Conservation (phyloP, 805 yeast genomes). For the Ogataea paradorogensis region DNA sequence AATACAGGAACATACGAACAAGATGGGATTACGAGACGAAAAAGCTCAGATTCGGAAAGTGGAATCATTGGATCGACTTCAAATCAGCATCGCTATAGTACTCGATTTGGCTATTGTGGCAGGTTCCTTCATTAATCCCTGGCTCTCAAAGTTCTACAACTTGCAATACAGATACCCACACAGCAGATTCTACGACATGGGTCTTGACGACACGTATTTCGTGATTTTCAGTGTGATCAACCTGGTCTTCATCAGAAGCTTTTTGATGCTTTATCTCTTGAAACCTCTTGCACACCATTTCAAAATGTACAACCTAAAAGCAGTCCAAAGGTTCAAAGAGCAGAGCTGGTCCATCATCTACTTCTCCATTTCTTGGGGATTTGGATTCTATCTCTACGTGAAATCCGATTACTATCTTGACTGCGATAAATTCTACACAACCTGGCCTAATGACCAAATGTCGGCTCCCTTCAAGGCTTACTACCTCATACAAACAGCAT, state of each 20-base stretch:
- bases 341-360: slow-evolving; percentile 78
- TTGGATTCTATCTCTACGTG: slow-evolving; percentile 58
- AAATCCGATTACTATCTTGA: slow-evolving; percentile 58
- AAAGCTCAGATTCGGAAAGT: slow-evolving; percentile 6
- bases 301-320: slow-evolving; percentile 47
- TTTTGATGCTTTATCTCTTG: slow-evolving; percentile 55
- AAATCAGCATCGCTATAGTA: slow-evolving; percentile 19
- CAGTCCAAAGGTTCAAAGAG: slow-evolving; percentile 72
- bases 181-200: slow-evolving; percentile 47
- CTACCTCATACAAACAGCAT: slow-evolving; percentile 68
- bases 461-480: slow-evolving; percentile 55
- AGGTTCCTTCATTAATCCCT: slow-evolving; percentile 24
- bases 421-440: slow-evolving; percentile 54
- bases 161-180: slow-evolving; percentile 38
- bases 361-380: slow-evolving; percentile 50
- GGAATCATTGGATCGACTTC: slow-evolving; percentile 19
- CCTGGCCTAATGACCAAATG: slow-evolving; percentile 74
- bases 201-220: slow-evolving; percentile 51
- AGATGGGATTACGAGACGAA: background rate
- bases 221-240: slow-evolving; percentile 54
- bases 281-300: slow-evolving; percentile 51
- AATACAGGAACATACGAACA: background rate
- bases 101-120: slow-evolving; percentile 17
- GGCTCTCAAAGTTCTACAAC: slow-evolving; percentile 36
- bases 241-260: slow-evolving; percentile 56